Evolutionary conservation across 2,329 filamentous ascomycete species (phyloP).

Genomic region (Tolypocladium tropicale): DNA sequence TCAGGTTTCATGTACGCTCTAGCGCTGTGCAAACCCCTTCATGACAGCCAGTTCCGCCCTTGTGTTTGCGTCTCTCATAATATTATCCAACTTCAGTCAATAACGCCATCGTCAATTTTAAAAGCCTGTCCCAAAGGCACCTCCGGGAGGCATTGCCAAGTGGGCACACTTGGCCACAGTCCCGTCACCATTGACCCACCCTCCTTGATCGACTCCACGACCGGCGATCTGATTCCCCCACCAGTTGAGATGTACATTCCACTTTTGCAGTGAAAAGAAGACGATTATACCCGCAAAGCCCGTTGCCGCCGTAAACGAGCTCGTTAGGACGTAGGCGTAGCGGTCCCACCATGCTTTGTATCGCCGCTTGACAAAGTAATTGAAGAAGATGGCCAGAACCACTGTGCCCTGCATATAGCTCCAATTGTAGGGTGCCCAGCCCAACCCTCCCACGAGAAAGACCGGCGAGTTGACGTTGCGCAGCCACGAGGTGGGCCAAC

Average conservation of each 20-base stretch:
- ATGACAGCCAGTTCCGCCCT: too few species aligned
- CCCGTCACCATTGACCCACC: constrained; percentile 3
- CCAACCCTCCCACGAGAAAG: constrained; percentile 12
- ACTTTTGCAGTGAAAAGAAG: constrained; percentile 14
- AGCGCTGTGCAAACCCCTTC: too few species aligned
- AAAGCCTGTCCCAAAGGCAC: constrained; percentile 9
- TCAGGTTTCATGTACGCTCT: too few species aligned
- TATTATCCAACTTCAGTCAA: too few species aligned
- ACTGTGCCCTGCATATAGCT: constrained; percentile 13
- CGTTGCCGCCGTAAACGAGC: constrained; percentile 15
- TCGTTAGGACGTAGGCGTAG: constrained; percentile 17
- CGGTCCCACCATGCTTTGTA: constrained; percentile 15
- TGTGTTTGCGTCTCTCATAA: too few species aligned
- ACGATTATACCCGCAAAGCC: constrained; percentile 15
- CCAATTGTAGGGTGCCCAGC: constrained; percentile 16
- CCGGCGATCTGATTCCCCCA: constrained; percentile 10
- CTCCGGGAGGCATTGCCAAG: constrained; percentile 9
- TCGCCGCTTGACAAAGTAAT: constrained; percentile 13
- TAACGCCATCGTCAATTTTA: too few species aligned
- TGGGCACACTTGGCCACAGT: constrained; percentile 9
- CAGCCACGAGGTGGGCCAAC: constrained; percentile 11
- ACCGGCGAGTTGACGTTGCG: constrained; percentile 14
- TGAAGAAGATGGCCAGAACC: constrained; percentile 14
- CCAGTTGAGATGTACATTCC: constrained; percentile 11
- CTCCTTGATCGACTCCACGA: constrained; percentile 13